phyloP scores from a whole-genome alignment of 306 rosid genomes.

The Prunus fruticosa region DNA sequence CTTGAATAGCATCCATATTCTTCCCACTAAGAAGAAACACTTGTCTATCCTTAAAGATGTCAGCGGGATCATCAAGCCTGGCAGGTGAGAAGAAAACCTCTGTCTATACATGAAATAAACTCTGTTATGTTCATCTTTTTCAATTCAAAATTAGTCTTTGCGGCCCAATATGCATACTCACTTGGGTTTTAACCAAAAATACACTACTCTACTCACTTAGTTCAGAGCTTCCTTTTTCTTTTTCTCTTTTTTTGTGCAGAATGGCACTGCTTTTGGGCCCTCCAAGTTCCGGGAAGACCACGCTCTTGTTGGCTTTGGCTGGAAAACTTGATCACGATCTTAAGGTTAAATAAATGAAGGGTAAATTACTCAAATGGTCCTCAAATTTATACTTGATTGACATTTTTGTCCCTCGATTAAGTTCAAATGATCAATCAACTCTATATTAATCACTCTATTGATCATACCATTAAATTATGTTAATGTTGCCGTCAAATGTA shows the following conservation, averaged over 20 bases:
- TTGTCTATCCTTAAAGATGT: conserved; percentile 14
- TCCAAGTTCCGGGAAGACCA: conserved; percentile 26
- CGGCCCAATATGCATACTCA: not conserved
- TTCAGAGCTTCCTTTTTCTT: not conserved
- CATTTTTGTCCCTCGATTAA: no score
- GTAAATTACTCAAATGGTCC: no score
- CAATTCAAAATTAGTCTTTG: not conserved
- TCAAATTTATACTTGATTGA: no score
- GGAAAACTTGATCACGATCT: conserved; percentile 20
- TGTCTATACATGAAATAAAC: no score
- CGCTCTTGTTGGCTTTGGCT: conserved; percentile 17
- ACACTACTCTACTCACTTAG: not conserved
- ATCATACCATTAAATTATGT: no score
- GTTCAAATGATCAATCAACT: no score
- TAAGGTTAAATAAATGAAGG: not conserved
- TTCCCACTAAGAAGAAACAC: conserved; percentile 14
- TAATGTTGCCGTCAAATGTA: no score
- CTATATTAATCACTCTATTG: no score
- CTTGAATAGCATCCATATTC: conserved; percentile 10
- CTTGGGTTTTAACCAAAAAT: no score
- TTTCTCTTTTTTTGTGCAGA: not conserved
- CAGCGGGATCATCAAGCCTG: conserved; percentile 23
- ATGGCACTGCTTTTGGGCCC: conserved; percentile 26
- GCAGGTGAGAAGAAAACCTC: not conserved
- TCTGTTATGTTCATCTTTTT: no score